A percentile compares a stretch with the other conserved stretches of the same genome.
phyloP scores from a whole-genome alignment of 2,329 filamentous ascomycete species.

The Ophiostoma ulmi region DNA sequence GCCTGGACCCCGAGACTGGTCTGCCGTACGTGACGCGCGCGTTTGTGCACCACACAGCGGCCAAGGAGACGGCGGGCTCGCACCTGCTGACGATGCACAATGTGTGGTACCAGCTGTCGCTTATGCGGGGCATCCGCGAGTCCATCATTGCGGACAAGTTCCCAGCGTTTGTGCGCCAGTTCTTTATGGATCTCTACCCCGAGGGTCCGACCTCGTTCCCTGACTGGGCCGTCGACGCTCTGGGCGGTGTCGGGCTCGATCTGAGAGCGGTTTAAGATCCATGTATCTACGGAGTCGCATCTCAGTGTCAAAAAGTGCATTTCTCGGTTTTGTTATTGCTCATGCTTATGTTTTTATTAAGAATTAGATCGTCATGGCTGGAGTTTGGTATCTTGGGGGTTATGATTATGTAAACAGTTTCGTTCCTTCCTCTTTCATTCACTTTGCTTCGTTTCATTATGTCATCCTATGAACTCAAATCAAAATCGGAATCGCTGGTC shows the following conservation, averaged over 20 bases:
- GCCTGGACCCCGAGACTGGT: slow-evolving; percentile 48
- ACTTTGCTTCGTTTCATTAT: slow-evolving; percentile 1
- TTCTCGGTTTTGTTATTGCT: not conserved
- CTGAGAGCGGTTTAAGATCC: slow-evolving; percentile 35
- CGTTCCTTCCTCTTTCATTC: not conserved
- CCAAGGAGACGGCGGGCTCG: slow-evolving; percentile 92
- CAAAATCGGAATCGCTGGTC: not conserved
- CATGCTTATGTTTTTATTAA: not conserved
- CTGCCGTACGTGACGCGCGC: slow-evolving; percentile 73
- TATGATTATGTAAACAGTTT: slow-evolving; percentile 11
- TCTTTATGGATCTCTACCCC: slow-evolving; percentile 70
- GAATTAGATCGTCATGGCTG: not conserved
- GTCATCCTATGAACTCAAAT: not conserved
- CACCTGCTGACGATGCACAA: slow-evolving; percentile 87
- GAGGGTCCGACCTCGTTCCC: slow-evolving; percentile 62
- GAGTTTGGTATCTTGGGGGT: not conserved
- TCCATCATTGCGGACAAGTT: slow-evolving; percentile 78
- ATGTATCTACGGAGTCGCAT: not conserved
- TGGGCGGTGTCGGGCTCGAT: slow-evolving; percentile 76
- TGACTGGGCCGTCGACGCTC: slow-evolving; percentile 74
- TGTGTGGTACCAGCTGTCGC: slow-evolving; percentile 79
- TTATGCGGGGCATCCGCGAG: slow-evolving; percentile 71
- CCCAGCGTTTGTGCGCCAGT: slow-evolving; percentile 69
- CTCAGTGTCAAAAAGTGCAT: not conserved
- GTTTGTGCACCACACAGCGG: slow-evolving; percentile 84